Conservation (phyloP, 257 asterid species). For the Solanum okadae region DNA sequence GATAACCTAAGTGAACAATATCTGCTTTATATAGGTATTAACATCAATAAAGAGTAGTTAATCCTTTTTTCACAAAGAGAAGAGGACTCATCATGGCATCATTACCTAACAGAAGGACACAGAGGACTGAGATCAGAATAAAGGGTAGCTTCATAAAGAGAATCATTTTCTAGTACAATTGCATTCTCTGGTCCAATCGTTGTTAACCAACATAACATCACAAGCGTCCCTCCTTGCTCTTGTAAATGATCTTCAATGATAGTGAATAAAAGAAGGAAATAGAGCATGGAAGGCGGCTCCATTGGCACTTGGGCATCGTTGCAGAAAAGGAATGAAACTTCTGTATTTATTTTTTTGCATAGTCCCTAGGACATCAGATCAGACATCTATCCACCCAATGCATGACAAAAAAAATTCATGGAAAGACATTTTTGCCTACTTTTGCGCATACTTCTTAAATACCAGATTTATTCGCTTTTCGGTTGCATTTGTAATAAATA, state of each 20-base stretch:
- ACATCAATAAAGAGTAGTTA: neutral
- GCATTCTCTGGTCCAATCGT: neutral
- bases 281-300: neutral
- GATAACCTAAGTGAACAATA: neutral
- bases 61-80: neutral
- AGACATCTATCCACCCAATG: neutral
- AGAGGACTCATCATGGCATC: neutral
- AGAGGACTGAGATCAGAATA: neutral
- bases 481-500: neutral
- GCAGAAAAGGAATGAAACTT: neutral
- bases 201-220: neutral
- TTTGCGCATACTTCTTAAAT: neutral
- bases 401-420: neutral
- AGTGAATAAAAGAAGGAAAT: neutral
- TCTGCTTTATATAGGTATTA: neutral
- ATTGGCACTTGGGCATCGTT: neutral
- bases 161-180: neutral
- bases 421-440: neutral
- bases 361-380: neutral
- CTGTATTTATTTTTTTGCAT: neutral
- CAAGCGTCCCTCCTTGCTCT: neutral
- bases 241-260: neutral
- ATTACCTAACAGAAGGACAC: neutral
- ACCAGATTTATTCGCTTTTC: neutral
- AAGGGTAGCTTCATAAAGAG: neutral